phyloP scores from a whole-genome alignment of 306 rosid genomes.

The Corylus americana region DNA sequence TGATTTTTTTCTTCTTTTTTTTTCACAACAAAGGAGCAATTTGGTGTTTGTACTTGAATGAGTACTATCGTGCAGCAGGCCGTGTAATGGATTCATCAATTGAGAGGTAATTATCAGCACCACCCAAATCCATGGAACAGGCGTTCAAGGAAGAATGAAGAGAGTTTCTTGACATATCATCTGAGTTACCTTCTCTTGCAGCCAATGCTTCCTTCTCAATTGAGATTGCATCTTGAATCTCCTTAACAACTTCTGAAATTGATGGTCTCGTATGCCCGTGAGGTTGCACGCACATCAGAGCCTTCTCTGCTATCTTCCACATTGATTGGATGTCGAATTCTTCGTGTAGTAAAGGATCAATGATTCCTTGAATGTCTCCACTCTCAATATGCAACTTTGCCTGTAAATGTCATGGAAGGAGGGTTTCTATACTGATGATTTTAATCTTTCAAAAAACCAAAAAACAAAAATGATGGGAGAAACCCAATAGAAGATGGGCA shows the following conservation, averaged over 20 bases:
- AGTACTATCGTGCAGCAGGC: conserved; percentile 69
- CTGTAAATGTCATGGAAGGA: conserved; percentile 35
- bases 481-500: background rate
- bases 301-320: conserved; percentile 99
- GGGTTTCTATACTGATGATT: background rate
- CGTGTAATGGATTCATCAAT: conserved; percentile 74
- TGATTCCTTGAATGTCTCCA: conserved; percentile 93
- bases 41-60: conserved; percentile 1
- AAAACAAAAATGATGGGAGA: background rate
- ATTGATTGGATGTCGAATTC: conserved; percentile 88
- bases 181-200: conserved; percentile 65
- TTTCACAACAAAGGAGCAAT: background rate
- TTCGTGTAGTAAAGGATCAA: conserved; percentile 61
- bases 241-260: conserved; percentile 92
- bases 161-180: conserved; percentile 65
- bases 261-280: conserved; percentile 89
- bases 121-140: conserved; percentile 69
- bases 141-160: conserved; percentile 66
- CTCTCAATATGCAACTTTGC: conserved; percentile 88
- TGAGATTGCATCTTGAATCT: conserved; percentile 86
- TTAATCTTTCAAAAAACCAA: background rate
- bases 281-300: conserved; percentile 92
- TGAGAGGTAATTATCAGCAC: conserved; percentile 61
- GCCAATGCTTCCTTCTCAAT: conserved; percentile 66
- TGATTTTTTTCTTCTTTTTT: background rate